Conservation (phyloP, 441 rosid genomes). For the Rhodomyrtus psidioides region DNA sequence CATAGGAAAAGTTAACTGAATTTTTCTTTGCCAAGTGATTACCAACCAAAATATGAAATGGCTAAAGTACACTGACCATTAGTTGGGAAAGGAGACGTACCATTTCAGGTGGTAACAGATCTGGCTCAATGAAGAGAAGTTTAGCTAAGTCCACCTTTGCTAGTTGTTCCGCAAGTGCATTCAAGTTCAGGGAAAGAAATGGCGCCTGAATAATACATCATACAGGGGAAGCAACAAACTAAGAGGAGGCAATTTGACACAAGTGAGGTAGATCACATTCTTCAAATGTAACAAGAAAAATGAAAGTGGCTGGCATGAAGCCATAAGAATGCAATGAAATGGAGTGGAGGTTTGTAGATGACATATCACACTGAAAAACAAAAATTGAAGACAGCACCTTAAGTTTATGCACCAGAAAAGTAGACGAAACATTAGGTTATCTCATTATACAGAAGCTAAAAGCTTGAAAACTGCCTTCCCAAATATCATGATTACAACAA, state of each 20-base stretch:
- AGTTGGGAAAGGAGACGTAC: slow-evolving; percentile 20
- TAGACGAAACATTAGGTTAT: background rate
- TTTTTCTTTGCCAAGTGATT: background rate
- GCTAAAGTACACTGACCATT: background rate
- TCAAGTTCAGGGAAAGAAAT: slow-evolving; percentile 57
- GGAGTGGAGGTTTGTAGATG: background rate
- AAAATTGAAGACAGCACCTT: background rate
- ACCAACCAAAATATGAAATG: background rate
- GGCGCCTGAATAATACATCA: slow-evolving; percentile 30
- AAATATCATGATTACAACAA: background rate
- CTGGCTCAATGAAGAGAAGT: slow-evolving; percentile 67
- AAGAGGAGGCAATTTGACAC: background rate
- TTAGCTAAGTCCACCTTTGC: slow-evolving; percentile 53
- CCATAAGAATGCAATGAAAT: background rate
- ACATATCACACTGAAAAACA: background rate
- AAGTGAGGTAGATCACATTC: background rate
- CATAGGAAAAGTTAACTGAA: background rate
- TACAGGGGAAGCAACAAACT: background rate
- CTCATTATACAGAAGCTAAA: background rate
- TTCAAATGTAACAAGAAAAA: background rate
- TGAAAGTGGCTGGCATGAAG: background rate
- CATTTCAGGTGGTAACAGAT: slow-evolving; percentile 54
- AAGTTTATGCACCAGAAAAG: background rate
- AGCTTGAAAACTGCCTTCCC: background rate
- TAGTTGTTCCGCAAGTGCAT: slow-evolving; percentile 48